These are phyloP conservation scores for Neospora caninum DNA, from an alignment of 169 alveolate species.

Conservation along the genomic window DNA sequence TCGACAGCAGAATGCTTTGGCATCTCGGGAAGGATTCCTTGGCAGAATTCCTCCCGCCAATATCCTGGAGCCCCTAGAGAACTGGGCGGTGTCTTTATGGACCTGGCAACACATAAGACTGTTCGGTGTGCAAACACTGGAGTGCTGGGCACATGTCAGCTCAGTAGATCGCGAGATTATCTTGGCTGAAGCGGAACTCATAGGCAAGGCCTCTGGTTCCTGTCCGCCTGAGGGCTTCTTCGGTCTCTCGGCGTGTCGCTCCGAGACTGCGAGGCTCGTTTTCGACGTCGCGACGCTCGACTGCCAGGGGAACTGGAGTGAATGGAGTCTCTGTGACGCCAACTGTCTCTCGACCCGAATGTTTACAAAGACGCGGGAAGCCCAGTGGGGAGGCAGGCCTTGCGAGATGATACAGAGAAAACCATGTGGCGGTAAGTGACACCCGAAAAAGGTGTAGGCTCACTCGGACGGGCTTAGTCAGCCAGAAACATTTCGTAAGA, in stretches of 20 bases:
- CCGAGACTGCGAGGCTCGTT: conserved; percentile 1
- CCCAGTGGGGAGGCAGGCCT: conserved; percentile 40
- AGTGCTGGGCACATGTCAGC: not conserved
- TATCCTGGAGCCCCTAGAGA: not conserved
- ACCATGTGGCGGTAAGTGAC: conserved; percentile 28
- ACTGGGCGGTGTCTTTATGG: not conserved
- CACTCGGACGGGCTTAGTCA: too few relatives aligned
- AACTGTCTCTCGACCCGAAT: conserved; percentile 10
- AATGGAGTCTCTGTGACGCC: conserved; percentile 29
- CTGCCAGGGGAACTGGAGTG: conserved; percentile 36
- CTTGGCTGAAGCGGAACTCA: not conserved
- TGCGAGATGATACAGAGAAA: not conserved
- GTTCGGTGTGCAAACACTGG: conserved; percentile 11
- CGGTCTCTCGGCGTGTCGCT: not conserved
- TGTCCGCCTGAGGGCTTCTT: conserved; percentile 42
- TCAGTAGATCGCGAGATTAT: not conserved
- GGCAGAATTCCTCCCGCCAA: not conserved
- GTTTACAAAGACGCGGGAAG: not conserved
- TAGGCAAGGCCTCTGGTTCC: not conserved
- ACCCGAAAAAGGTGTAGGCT: not conserved
- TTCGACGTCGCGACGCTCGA: conserved; percentile 27
- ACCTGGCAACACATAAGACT: not conserved
- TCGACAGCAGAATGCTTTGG: not conserved
- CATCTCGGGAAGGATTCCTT: not conserved
- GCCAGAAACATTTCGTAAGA: too few relatives aligned